Percentiles rank a stretch among this genome's conserved stretches.
Evolutionary conservation across 306 rosid species (phyloP).

Genomic region (Castanea mollissima): DNA sequence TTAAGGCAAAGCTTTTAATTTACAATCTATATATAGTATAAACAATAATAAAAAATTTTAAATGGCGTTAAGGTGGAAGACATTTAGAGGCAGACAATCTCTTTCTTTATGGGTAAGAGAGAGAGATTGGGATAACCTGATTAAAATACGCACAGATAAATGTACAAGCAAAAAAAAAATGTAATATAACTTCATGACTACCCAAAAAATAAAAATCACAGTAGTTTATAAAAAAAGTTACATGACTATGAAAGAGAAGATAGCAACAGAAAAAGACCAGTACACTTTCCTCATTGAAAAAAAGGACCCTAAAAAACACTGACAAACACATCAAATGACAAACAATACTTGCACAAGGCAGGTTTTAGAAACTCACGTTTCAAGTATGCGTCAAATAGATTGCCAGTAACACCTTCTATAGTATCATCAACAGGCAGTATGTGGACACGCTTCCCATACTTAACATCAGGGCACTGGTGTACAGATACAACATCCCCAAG

Average conservation of each 20-base stretch:
- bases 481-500: constrained; percentile 63
- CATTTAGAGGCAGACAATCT: no score
- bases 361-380: constrained; percentile 54
- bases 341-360: neutral
- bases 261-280: neutral
- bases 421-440: constrained; percentile 56
- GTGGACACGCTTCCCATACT: constrained; percentile 57
- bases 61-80: neutral
- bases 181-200: no score
- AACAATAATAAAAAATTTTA: neutral
- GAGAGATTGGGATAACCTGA: no score
- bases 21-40: neutral
- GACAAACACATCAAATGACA: neutral
- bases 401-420: constrained; percentile 56
- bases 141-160: no score
- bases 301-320: neutral
- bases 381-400: constrained; percentile 55
- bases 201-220: no score
- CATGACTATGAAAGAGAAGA: neutral
- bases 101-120: no score
- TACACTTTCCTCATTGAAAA: neutral
- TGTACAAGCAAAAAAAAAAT: no score
- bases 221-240: no score
- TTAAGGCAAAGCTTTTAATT: neutral
- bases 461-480: constrained; percentile 57